Conservation (phyloP, 306 rosid genomes). For the Leucaena leucocephala region DNA sequence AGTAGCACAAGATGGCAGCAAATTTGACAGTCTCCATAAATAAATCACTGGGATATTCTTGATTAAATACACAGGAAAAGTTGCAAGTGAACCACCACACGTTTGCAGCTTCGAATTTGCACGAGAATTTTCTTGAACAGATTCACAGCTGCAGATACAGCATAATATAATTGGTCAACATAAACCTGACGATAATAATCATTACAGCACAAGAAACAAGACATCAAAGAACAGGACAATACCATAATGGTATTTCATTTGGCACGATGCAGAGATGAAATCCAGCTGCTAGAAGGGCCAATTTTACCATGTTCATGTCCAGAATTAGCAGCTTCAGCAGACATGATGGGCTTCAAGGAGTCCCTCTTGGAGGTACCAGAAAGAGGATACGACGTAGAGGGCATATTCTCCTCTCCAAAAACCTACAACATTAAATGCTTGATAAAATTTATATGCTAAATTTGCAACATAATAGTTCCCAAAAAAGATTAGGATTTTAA, state of each 20-base stretch:
- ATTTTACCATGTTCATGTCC: slow-evolving; percentile 59
- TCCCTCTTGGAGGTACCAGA: slow-evolving; percentile 69
- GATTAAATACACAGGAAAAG: slow-evolving; percentile 34
- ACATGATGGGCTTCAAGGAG: slow-evolving; percentile 51
- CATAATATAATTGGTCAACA: slow-evolving; percentile 32
- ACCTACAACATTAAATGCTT: slow-evolving; percentile 48
- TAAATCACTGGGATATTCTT: slow-evolving; percentile 49
- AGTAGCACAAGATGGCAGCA: slow-evolving; percentile 53
- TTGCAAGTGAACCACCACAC: slow-evolving; percentile 42
- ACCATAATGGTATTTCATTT: slow-evolving; percentile 68
- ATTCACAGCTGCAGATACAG: slow-evolving; percentile 49
- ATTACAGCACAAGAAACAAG: slow-evolving; percentile 25
- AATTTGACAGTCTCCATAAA: slow-evolving; percentile 45
- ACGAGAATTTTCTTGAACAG: slow-evolving; percentile 41
- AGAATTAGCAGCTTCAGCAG: slow-evolving; percentile 62
- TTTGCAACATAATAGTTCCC: slow-evolving; percentile 18
- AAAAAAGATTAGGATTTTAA: slow-evolving; percentile 1
- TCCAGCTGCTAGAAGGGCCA: slow-evolving; percentile 92
- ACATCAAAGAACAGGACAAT: slow-evolving; percentile 31
- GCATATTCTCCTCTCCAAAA: slow-evolving; percentile 56
- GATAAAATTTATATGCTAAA: slow-evolving; percentile 15
- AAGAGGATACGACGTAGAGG: slow-evolving; percentile 62
- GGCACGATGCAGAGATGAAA: slow-evolving; percentile 78
- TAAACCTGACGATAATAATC: neutral
- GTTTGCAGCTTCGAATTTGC: slow-evolving; percentile 49